phyloP scores from a whole-genome alignment of 169 alveolate species.

The Plasmodium fragile region DNA sequence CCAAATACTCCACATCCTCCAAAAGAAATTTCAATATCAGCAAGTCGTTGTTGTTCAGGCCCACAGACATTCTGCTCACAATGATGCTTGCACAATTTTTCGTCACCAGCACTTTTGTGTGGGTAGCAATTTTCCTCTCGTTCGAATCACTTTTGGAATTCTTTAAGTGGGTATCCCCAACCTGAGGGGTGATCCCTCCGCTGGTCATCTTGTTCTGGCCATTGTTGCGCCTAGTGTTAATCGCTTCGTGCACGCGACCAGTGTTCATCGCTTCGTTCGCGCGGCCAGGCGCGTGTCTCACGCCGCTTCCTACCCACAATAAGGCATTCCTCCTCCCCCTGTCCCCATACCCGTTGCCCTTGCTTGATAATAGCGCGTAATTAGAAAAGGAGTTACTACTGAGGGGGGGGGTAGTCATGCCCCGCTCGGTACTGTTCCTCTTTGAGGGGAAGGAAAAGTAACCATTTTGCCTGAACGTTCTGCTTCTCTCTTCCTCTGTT shows the following conservation, averaged over 20 bases:
- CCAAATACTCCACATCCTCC: neutral
- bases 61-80: slow-evolving; percentile 4
- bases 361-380: neutral
- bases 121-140: neutral
- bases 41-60: slow-evolving; percentile 44
- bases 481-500: neutral
- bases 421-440: neutral
- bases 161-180: neutral
- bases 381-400: neutral
- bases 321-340: neutral
- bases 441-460: neutral
- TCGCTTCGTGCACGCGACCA: too few relatives aligned
- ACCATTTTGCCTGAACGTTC: neutral
- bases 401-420: neutral
- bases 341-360: neutral
- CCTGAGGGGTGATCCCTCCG: neutral
- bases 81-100: slow-evolving; percentile 15
- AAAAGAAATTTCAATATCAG: slow-evolving; percentile 1
- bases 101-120: neutral
- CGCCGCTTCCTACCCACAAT: neutral
- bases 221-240: neutral
- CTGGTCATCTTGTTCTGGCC: neutral
- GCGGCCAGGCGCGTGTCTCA: neutral
- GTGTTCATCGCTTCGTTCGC: neutral
- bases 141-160: neutral